phyloP scores from a whole-genome alignment of 2,329 filamentous ascomycete species.

The Diaporthe sp. region DNA sequence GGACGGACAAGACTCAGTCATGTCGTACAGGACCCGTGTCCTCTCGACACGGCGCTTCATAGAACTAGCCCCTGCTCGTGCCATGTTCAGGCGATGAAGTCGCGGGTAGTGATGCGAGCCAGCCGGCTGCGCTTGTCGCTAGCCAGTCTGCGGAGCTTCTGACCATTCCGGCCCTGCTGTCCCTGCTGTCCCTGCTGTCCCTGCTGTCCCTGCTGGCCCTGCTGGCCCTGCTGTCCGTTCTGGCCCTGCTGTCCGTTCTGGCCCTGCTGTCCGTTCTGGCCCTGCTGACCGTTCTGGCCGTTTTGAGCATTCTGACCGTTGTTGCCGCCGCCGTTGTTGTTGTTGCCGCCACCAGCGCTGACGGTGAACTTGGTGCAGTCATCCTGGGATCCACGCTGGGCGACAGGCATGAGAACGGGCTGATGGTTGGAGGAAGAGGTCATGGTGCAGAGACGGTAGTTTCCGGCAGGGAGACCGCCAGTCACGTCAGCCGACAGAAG shows the following conservation, averaged over 20 bases:
- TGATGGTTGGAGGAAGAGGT: constrained; percentile 50
- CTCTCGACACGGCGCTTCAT: constrained; percentile 10
- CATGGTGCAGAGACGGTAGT: constrained; percentile 52
- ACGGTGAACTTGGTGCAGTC: constrained; percentile 53
- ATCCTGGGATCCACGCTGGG: constrained; percentile 52
- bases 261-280: background rate
- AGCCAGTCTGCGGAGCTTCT: background rate
- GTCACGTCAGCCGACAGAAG: constrained; percentile 44
- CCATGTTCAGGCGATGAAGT: constrained; percentile 26
- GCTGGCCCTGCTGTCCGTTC: background rate
- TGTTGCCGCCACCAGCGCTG: constrained; percentile 22
- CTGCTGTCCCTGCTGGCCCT: background rate
- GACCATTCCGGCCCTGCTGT: background rate
- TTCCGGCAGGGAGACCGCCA: constrained; percentile 49
- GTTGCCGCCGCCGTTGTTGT: constrained; percentile 33
- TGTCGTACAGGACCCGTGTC: constrained; percentile 1
- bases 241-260: constrained; percentile 23
- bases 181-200: background rate
- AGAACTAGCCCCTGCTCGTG: background rate
- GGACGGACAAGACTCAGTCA: constrained; percentile 7
- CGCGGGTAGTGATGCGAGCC: constrained; percentile 7
- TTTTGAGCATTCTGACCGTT: constrained; percentile 33
- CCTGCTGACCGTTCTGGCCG: background rate
- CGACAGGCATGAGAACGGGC: constrained; percentile 50
- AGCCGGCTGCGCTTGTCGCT: constrained; percentile 26